Base-by-base conservation (phyloP, 1,284 basidiomycete genomes). In the Gomphus bonarii region DNA sequence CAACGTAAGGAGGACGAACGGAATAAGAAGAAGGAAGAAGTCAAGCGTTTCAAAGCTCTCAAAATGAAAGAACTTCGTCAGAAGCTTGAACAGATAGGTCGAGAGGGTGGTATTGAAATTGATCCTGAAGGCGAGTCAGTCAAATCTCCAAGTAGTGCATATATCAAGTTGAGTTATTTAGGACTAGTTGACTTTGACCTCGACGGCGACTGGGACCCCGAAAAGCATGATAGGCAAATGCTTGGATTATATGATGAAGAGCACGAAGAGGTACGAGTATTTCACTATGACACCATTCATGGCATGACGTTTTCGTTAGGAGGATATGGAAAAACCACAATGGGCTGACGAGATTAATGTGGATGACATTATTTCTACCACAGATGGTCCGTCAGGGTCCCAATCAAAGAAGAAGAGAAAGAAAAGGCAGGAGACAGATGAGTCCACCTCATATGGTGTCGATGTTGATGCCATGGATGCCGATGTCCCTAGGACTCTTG, bases 271-370 rank as follows among this genome's bases (percentile, higher is more conserved):
- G 68, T 53, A 11, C 38, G 43, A 14, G 18, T 8, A 3, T 28
- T 16, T 33, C 33, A 66, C 35, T 67, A 70, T 52, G 65, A 66
- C n/a, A 59, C 63, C 69, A 14, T 12, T 44, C 16, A 50, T 42
- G 7, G 12, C 25, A 18, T 35, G 42, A 28, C 18, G 35, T n/a
- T 33, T 49, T 10, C 14, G 12, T 30, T 16, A 35, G 31, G 60
- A 74, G 57, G 84, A 82, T 56, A 72, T 75, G 42, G 77, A 81
- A 60, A 95, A 95, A 71, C 94, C 95, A 4, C 72, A 72, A 0
- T 97, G 93, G 93, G 86, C 90, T 33, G 88, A 94, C 61, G 91
- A 95, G 61, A 85, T 94, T 60, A 81, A 93, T 62, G 81, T 94
- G 58, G 78, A 75, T 9, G 84, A 90, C 64, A 83, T 95, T 54